phyloP scores from a whole-genome alignment of 495 filamentous ascomycete species.

The Lepidopterella palustris region DNA sequence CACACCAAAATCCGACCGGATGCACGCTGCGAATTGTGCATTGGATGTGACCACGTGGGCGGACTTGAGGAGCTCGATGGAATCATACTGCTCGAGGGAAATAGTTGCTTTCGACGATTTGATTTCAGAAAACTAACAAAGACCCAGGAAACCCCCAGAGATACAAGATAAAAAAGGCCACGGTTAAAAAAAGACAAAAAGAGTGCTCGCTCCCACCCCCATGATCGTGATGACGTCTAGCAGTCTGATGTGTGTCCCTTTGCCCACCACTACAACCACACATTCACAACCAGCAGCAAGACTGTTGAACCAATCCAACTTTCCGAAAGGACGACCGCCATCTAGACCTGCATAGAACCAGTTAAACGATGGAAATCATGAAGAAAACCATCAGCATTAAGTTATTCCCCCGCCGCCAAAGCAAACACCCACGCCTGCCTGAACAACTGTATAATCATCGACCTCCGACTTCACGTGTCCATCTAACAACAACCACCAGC shows the following conservation, averaged over 20 bases:
- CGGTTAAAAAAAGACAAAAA: not conserved
- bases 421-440: conserved; percentile 28
- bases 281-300: no score
- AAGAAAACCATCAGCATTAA: conserved; percentile 27
- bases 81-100: not conserved
- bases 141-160: not conserved
- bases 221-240: not conserved
- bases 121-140: not conserved
- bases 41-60: no score
- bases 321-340: conserved; percentile 18
- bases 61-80: no score
- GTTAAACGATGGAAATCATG: conserved; percentile 14
- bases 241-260: not conserved
- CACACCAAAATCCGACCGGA: no score
- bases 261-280: no score
- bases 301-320: conserved; percentile 31
- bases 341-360: conserved; percentile 29
- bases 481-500: conserved; percentile 90
- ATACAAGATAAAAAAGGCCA: not conserved
- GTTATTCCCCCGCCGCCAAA: conserved; percentile 23
- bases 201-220: not conserved
- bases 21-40: no score
- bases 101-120: not conserved
- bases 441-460: conserved; percentile 23
- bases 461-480: conserved; percentile 4